Base-by-base conservation (phyloP, 2,329 filamentous ascomycete genomes). In the Sclerotinia minor region DNA sequence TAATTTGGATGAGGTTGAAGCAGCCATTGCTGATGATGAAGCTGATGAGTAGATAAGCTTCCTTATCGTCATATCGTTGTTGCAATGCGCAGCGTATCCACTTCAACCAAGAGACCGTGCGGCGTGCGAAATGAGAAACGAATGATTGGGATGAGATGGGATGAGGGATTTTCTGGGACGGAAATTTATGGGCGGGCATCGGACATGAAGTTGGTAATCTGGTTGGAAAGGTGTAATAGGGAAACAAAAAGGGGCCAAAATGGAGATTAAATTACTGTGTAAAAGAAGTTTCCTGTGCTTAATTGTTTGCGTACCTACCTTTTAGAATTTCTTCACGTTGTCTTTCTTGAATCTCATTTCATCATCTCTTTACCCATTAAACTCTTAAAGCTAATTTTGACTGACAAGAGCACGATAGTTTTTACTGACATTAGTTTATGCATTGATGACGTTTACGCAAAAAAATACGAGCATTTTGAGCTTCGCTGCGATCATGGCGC, bases 1-100 rank as follows among this genome's bases (percentile, higher is more conserved):
- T 58, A 63, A 69, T 64, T 54, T 69, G 17, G 67, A 69, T 47
- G 70, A 71, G 50, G 67, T 68, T 38, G 52, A 66, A 44, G 65
- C 65, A 54, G 64, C 58, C 9, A 26, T 55, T 50, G 68, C 66
- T 32, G 68, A 45, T 47, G 69, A 68, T 13, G 70, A 70, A 50
- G 70, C 70, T 45, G 69, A 72, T 45, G 68, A 71, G 21, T 65
- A 65, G 41, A 57, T 65, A 63, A 63, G 58, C 21, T 35, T 49
- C 19, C 44, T 60, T 60, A 60, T 60, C 58, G 44, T 35, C 17
- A 11, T 26, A 60, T 60, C 19, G 17, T 60, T 45, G 2, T 55
- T 29, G 26, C 49, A 15, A 45, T 58, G 38, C 41, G 21, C 26
- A 26, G 38, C 47, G 38, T 65, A 63, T 63, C 59, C 45, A 63